Conservation (phyloP, 2,329 filamentous ascomycete genomes). For the Phaeoacremonium minimum region DNA sequence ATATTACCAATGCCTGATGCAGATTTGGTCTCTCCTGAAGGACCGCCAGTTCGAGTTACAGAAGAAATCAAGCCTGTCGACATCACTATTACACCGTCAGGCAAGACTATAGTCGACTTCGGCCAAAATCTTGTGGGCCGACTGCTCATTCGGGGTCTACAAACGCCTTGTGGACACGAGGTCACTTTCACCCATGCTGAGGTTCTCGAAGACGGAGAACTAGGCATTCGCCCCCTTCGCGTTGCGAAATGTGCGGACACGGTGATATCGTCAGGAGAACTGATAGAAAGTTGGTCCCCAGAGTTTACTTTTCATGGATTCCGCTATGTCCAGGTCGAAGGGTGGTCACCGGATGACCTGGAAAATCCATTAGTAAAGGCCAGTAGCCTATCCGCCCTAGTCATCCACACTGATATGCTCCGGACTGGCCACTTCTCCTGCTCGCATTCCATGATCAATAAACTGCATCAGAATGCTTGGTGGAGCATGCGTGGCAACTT, state of each 20-base stretch:
- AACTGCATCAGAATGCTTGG: slow-evolving; percentile 47
- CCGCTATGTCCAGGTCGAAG: slow-evolving; percentile 43
- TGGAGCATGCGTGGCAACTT: slow-evolving; percentile 60
- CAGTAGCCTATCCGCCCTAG: slow-evolving; percentile 20
- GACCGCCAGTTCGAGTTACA: slow-evolving; percentile 22
- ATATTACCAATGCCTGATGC: slow-evolving; percentile 11
- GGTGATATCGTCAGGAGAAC: slow-evolving; percentile 21
- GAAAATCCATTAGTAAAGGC: slow-evolving; percentile 6
- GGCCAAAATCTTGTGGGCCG: slow-evolving; percentile 55
- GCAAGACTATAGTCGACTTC: slow-evolving; percentile 50
- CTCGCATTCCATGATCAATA: slow-evolving; percentile 46
- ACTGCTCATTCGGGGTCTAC: slow-evolving; percentile 30
- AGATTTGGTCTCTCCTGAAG: slow-evolving; percentile 23
- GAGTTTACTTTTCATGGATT: slow-evolving; percentile 50
- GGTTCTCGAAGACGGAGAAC: slow-evolving; percentile 45
- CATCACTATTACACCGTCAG: slow-evolving; percentile 15
- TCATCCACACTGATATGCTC: slow-evolving; percentile 48
- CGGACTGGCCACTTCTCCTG: slow-evolving; percentile 45
- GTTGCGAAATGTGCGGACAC: slow-evolving; percentile 34
- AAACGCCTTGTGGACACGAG: slow-evolving; percentile 28
- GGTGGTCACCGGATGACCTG: slow-evolving; percentile 27
- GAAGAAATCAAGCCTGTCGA: slow-evolving; percentile 13
- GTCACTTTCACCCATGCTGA: slow-evolving; percentile 49
- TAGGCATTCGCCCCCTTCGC: slow-evolving; percentile 35
- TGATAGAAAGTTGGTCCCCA: slow-evolving; percentile 32